These are phyloP conservation scores for Encephalitozoon romaleae DNA, from an alignment of 371 early-diverging fungal species.

Conservation along the genomic window DNA sequence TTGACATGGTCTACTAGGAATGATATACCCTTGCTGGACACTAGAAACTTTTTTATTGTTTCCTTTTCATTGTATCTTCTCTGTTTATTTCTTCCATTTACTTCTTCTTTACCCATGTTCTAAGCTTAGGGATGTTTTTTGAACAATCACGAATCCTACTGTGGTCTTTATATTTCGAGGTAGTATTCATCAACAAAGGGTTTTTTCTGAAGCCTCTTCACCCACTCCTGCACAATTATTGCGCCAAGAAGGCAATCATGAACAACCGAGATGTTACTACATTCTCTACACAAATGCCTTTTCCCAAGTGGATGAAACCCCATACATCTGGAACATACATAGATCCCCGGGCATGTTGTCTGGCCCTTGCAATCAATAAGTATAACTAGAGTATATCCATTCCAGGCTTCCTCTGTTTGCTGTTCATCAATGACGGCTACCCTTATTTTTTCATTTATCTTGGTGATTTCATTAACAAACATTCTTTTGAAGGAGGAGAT, in stretches of 20 bases:
- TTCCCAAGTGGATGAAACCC: not conserved
- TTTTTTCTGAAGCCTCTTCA: slow-evolving; percentile 28
- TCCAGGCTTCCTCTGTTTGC: not conserved
- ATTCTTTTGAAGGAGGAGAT: slow-evolving; percentile 16
- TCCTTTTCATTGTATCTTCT: slow-evolving; percentile 40
- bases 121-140: not conserved
- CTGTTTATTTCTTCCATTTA: not conserved
- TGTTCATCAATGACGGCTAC: not conserved
- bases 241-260: slow-evolving; percentile 46
- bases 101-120: not conserved
- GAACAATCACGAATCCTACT: not conserved
- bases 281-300: not conserved
- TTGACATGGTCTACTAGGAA: slow-evolving; percentile 19
- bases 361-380: not conserved
- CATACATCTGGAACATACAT: slow-evolving; percentile 2
- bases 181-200: slow-evolving; percentile 1
- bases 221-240: slow-evolving; percentile 42
- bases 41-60: slow-evolving; percentile 36
- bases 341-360: not conserved
- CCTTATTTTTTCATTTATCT: slow-evolving; percentile 35
- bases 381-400: not conserved
- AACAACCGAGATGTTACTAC: not conserved
- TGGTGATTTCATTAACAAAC: not conserved
- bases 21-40: slow-evolving; percentile 29
- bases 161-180: not conserved